Percentiles rank a stretch among this genome's conserved stretches.
Evolutionary conservation across 2,329 filamentous ascomycete genomes (phyloP).

Genomic region (Pseudocercospora fijiensis): DNA sequence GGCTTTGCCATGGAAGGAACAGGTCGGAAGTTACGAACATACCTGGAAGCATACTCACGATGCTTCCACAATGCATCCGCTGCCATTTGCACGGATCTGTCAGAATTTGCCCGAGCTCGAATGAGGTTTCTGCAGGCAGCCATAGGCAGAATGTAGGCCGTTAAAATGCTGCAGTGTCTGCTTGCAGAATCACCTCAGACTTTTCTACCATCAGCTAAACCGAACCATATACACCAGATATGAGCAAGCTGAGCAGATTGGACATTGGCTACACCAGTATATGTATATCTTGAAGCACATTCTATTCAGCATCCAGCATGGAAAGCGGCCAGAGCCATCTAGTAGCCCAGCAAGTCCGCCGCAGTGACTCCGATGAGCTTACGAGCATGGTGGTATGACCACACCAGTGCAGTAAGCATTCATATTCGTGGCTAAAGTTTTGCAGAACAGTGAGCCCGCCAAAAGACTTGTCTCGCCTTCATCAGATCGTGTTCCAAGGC

Average conservation of each 20-base stretch:
- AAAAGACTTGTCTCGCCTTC: neutral
- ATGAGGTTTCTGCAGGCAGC: neutral
- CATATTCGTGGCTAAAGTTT: neutral
- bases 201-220: neutral
- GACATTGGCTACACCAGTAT: neutral
- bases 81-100: neutral
- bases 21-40: constrained; percentile 10
- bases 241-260: neutral
- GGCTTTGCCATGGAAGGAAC: constrained; percentile 7
- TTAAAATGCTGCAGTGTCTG: neutral
- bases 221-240: neutral
- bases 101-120: neutral
- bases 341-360: neutral
- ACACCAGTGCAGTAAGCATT: neutral
- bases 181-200: neutral
- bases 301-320: neutral
- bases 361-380: neutral
- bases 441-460: neutral
- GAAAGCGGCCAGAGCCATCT: neutral
- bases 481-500: neutral
- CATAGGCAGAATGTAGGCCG: neutral
- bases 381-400: neutral
- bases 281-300: neutral
- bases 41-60: neutral
- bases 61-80: neutral